phyloP scores from a whole-genome alignment of 1,139 yeast genomes.

The Zygoascus sp. region DNA sequence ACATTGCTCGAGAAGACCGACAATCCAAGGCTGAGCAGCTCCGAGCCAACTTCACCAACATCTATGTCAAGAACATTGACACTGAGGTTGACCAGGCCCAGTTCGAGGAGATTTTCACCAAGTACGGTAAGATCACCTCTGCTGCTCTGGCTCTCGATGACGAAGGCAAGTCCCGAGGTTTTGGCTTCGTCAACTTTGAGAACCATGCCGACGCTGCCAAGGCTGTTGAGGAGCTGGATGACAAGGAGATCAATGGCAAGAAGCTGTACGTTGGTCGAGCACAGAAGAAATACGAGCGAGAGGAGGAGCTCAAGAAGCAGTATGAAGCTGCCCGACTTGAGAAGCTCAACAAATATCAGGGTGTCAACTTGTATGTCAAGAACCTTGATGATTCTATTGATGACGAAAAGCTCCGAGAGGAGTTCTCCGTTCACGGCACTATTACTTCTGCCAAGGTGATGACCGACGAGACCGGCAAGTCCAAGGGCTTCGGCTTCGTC shows the following conservation, averaged over 20 bases:
- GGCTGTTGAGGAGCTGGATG: slow-evolving; percentile 92
- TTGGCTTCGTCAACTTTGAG: slow-evolving; percentile 92
- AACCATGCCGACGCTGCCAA: slow-evolving; percentile 80
- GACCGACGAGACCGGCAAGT: slow-evolving; percentile 92
- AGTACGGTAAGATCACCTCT: slow-evolving; percentile 81
- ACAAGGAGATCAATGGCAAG: slow-evolving; percentile 62
- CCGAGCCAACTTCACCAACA: slow-evolving; percentile 92
- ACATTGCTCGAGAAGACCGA: slow-evolving; percentile 90
- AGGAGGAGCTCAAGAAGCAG: slow-evolving; percentile 93
- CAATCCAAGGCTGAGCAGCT: slow-evolving; percentile 88
- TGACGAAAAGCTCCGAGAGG: slow-evolving; percentile 88
- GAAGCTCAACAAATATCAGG: slow-evolving; percentile 92
- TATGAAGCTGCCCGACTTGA: slow-evolving; percentile 91
- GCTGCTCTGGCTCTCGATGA: slow-evolving; percentile 74
- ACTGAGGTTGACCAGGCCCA: slow-evolving; percentile 64
- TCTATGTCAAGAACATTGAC: slow-evolving; percentile 87
- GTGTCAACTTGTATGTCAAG: slow-evolving; percentile 94
- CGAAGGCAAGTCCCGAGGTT: slow-evolving; percentile 91
- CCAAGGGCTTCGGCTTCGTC: slow-evolving; percentile 98
- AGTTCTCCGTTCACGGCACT: slow-evolving; percentile 87
- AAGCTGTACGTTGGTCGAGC: slow-evolving; percentile 96
- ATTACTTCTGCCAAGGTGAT: slow-evolving; percentile 96
- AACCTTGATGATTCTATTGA: slow-evolving; percentile 91
- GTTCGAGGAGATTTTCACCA: slow-evolving; percentile 66
- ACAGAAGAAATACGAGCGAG: slow-evolving; percentile 97